Base-by-base conservation (phyloP, 805 yeast species). In the Debaryomyces hansenii region DNA sequence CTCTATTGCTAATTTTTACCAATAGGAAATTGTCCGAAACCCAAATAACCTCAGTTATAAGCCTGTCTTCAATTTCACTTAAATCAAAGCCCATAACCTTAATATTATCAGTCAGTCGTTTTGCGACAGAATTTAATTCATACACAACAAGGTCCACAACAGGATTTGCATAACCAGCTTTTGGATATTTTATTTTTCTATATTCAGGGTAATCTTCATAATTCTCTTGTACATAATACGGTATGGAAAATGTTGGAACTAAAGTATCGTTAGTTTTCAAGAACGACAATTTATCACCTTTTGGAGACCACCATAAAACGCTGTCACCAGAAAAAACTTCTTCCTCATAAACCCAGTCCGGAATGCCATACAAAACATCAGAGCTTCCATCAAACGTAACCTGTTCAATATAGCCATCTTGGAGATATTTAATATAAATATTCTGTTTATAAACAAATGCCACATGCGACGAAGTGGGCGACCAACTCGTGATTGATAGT, bases 301-400 rank as follows among this genome's bases (percentile, higher is more conserved):
- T 80, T 1, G 85, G 84, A 12, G 84, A 69, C 90, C 92, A 87
- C 87, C 90, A 86, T 10, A 86, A 66, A 0, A 86, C 81, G 31
- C 61, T 64, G 50, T 85, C 91, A 12, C 67, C 55, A 0, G 75
- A 75, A 10, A 83, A 64, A 1, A 87, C 87, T 56, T 87, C 96
- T 58, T 87, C 95, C 60, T 87, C 95, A 61, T 87, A 87, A 1
- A 87, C 84, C 94, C 95, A 87, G 57, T 87, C 94, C 0, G 91
- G 83, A 51, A 75, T 83, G 5, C 89, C 96, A 54, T 87, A 83
- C 49, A 77, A 73, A 4, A 85, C 67, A 14, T 74, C 64, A 0
- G 51, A 57, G 10, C 75, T 66, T 0, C 90, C 91, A 58, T 80
- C 85, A 4, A 51, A 48, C 0, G 85, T 78, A 8, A 81, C 59